Evolutionary conservation across 768 basidiomycete genomes (phyloP), one percentile per base, ranked within the genome.

Genomic region (Hemileccinum impolitum): DNA sequence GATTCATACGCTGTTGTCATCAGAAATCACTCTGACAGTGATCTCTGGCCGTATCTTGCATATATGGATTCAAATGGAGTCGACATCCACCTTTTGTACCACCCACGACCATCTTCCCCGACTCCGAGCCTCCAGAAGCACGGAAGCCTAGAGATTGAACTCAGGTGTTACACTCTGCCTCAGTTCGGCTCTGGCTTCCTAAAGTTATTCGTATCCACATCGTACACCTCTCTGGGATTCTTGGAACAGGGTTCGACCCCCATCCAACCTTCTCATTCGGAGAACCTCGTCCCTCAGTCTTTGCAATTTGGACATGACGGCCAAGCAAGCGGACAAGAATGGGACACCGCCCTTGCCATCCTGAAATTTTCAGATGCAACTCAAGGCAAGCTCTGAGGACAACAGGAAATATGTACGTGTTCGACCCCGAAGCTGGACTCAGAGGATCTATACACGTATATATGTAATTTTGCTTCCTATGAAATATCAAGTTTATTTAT

Each of bases 11-110:
- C 70, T 32, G 65, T 82, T 40, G 66, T 75, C 31, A 60, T 84
- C 19, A 73, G 69, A 51, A 83, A 84, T 53, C 61, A 68, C 32
- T 73, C 81, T 2, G 71, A 75, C 53, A 54, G 63, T 48, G 76
- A 80, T 59, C 72, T 84, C 25, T 84, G 81, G 82, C 80, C 82
- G 28, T 82, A 81, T 59, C 70, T 84, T 30, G 74, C 75, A 1
- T 81, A 78, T 59, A 78, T 84, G 78, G 80, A 84, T 57, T 75
- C 79, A 3, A 74, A 72, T 46, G 75, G 71, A 35, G 77, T 81
- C 50, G 72, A 70, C 43, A 79, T 80, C 52, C 76, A 73, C 47
- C 70, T 80, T 47, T 63, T 82, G n/a, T 80, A 81, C 61, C 76
- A 76, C 41, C 77, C 82, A 6, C 71, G 70, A 39, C 65, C 70